Base-by-base conservation (phyloP, 2,329 filamentous ascomycete genomes). In the Calycina herbarum region DNA sequence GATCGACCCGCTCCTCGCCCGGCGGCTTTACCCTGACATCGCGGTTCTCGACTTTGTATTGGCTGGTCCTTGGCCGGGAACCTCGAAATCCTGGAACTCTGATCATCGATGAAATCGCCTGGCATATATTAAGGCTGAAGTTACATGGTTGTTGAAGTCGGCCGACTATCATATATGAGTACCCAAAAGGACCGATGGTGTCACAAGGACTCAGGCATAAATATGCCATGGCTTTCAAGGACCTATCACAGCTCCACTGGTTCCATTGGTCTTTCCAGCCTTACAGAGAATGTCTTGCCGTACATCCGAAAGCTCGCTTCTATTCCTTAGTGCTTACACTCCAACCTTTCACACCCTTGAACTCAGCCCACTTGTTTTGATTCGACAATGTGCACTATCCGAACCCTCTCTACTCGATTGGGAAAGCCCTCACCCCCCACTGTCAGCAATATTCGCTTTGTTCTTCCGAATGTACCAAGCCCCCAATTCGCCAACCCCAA, bases 271-370 rank as follows among this genome's bases (percentile, higher is more conserved):
- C 57, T 59, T n/a, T 59, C 61, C 67, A 67, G 68, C 68, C 66
- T 67, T 68, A 62, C 59, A 48, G 48, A 54, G 48, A 29, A 63
- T 66, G 57, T 67, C 57, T 63, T 48, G 56, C 59, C 51, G 59
- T 56, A 61, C n/a, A 56, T 68, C 62, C 65, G 65, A 63, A 59
- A 45, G 20, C 57, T 71, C 62, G 61, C 57, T 69, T 66, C 51
- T 17, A 62, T 61, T 45, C 33, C 67, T 64, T 74, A 74, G 73
- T 72, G 73, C 73, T 74, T 73, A 74, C 71, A 64, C 40, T 69
- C 69, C 73, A 70, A 69, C 66, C 67, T 67, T 71, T 59, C 67
- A 40, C 38, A 65, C 61, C 67, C 66, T 68, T 61, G 62, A 62
- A 45, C 66, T 66, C 61, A 69, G 66, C 66, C 67, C 69, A 66